Percentiles rank a stretch among this genome's conserved stretches.
Evolutionary conservation across 768 basidiomycete genomes (phyloP).

Genomic region (Boletus tomentosulus): DNA sequence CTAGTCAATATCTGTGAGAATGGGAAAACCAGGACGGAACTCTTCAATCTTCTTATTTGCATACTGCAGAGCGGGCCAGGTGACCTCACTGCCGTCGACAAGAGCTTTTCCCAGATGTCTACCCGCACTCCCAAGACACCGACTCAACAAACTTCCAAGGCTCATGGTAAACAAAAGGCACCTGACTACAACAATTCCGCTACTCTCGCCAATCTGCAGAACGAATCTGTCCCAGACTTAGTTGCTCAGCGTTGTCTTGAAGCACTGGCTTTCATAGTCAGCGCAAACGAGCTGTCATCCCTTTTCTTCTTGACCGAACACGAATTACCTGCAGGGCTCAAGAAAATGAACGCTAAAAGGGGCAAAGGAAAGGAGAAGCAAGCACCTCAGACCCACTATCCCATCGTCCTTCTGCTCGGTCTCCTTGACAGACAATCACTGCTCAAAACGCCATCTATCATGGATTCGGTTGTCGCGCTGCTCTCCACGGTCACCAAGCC

Average conservation of each 20-base stretch:
- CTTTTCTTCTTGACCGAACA: slow-evolving; percentile 96
- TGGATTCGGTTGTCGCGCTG: slow-evolving; percentile 88
- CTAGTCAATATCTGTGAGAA: slow-evolving; percentile 99
- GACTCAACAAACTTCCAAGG: slow-evolving; percentile 37
- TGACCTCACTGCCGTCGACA: slow-evolving; percentile 88
- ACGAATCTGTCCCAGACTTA: slow-evolving; percentile 86
- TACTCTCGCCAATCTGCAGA: slow-evolving; percentile 49
- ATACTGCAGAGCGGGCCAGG: slow-evolving; percentile 94
- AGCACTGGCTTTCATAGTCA: slow-evolving; percentile 83
- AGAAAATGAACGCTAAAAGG: slow-evolving; percentile 68
- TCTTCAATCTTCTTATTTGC: slow-evolving; percentile 91
- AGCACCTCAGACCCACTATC: slow-evolving; percentile 76
- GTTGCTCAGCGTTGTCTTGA: slow-evolving; percentile 94
- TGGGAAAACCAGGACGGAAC: slow-evolving; percentile 80
- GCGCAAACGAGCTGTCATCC: slow-evolving; percentile 76
- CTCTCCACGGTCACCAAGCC: slow-evolving; percentile 88
- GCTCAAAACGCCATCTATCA: slow-evolving; percentile 82
- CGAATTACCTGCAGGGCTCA: slow-evolving; percentile 78
- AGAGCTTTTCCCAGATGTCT: slow-evolving; percentile 89
- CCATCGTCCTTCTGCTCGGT: slow-evolving; percentile 83
- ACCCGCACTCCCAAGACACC: slow-evolving; percentile 59
- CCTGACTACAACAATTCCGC: slow-evolving; percentile 50
- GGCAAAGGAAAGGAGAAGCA: slow-evolving; percentile 96
- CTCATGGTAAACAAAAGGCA: slow-evolving; percentile 67
- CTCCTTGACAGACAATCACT: slow-evolving; percentile 85